Conservation (phyloP, 2,329 filamentous ascomycete species). For the Arthroderma sp. region DNA sequence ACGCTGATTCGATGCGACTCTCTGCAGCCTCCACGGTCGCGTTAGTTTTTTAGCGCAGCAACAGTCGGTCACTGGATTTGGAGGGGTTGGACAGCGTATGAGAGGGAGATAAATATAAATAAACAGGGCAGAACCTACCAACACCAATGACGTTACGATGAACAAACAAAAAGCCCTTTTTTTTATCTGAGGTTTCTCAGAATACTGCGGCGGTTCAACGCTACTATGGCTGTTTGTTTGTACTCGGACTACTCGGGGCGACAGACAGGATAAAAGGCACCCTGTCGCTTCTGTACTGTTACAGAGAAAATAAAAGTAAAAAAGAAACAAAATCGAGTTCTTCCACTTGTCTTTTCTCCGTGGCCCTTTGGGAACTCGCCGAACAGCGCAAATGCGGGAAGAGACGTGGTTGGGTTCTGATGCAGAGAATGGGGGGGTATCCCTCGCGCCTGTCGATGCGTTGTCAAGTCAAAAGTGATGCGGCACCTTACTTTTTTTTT, state of each 20-base stretch:
- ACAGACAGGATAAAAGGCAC: too few species aligned
- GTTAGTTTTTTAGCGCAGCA: conserved; percentile 32
- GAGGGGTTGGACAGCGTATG: conserved; percentile 5
- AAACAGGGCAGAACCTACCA: not conserved
- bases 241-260: too few species aligned
- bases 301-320: too few species aligned
- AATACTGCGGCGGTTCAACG: too few species aligned
- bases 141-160: too few species aligned
- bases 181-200: too few species aligned
- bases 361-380: conserved; percentile 1
- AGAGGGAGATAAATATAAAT: not conserved
- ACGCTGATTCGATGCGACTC: conserved; percentile 30
- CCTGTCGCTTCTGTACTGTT: too few species aligned
- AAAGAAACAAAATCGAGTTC: too few species aligned
- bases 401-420: conserved; percentile 11
- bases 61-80: conserved; percentile 5
- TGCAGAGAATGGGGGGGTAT: conserved; percentile 8
- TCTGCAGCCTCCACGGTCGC: conserved; percentile 28
- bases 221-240: too few species aligned
- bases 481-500: conserved; percentile 5
- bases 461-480: conserved; percentile 8
- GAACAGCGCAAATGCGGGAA: conserved; percentile 2
- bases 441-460: conserved; percentile 8
- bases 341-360: not conserved
- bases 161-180: too few species aligned